Evolutionary conservation across 2,329 filamentous ascomycete genomes (phyloP).

Genomic region (Trichophyton benhamiae): DNA sequence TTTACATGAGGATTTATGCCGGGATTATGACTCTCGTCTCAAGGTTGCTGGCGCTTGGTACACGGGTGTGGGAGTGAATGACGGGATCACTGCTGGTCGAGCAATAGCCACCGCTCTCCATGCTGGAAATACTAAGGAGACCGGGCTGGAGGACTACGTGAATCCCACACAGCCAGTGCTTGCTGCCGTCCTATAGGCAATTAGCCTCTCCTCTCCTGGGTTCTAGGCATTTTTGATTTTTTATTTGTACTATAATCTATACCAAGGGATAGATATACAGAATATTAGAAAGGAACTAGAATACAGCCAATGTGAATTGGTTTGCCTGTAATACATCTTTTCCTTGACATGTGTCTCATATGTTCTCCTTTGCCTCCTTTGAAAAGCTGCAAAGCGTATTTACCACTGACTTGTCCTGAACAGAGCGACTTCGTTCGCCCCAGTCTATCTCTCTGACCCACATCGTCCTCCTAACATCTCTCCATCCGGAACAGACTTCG

Average conservation of each 20-base stretch:
- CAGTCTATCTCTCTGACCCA: neutral
- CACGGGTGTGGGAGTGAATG: constrained; percentile 39
- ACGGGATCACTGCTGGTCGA: constrained; percentile 27
- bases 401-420: neutral
- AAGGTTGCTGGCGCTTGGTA: constrained; percentile 50
- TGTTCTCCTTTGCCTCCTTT: neutral
- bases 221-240: neutral
- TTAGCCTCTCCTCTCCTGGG: no score
- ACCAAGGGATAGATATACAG: neutral
- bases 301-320: neutral
- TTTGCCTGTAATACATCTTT: neutral
- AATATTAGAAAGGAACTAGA: neutral
- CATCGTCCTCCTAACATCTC: neutral
- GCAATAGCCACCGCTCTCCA: neutral
- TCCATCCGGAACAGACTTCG: neutral
- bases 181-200: neutral
- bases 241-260: neutral
- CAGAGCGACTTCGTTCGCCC: no score
- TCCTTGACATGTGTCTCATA: neutral
- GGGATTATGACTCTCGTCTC: constrained; percentile 50
- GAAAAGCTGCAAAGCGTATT: neutral
- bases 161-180: neutral
- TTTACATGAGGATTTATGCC: constrained; percentile 44
- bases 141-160: constrained; percentile 26
- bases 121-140: constrained; percentile 13